Percentiles rank a stretch among this genome's conserved stretches.
phyloP scores from a whole-genome alignment of 768 basidiomycete genomes.

The Tremella yokohamensis region DNA sequence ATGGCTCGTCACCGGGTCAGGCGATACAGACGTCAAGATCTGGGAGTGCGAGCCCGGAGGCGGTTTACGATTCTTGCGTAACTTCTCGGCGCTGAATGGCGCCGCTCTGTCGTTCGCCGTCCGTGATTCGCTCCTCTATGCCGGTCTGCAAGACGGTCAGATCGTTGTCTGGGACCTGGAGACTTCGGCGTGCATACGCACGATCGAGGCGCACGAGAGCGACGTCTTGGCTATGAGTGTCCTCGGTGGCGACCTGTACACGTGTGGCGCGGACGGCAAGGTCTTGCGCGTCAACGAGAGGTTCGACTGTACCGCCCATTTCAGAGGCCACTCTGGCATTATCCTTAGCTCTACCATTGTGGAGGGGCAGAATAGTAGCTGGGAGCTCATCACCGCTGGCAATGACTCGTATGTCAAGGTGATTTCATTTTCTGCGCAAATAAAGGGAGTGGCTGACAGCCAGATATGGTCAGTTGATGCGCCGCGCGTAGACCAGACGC shows the following conservation, averaged over 20 bases:
- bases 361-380: constrained; percentile 43
- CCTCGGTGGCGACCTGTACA: constrained; percentile 59
- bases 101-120: constrained; percentile 78
- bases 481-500: constrained; percentile 16
- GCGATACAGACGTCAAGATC: constrained; percentile 79
- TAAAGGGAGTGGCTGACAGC: neutral
- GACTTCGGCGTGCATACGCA: constrained; percentile 78
- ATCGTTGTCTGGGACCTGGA: constrained; percentile 88
- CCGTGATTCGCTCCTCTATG: constrained; percentile 75
- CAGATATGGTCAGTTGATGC: constrained; percentile 54
- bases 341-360: constrained; percentile 73
- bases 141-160: constrained; percentile 89
- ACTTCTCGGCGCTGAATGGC: constrained; percentile 55
- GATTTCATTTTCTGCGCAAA: constrained; percentile 5
- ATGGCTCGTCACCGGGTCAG: constrained; percentile 77
- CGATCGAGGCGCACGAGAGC: constrained; percentile 80
- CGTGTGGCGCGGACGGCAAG: constrained; percentile 59
- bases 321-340: constrained; percentile 76
- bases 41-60: constrained; percentile 40
- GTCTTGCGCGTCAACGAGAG: constrained; percentile 79
- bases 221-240: constrained; percentile 80
- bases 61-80: constrained; percentile 29
- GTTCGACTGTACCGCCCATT: constrained; percentile 79
- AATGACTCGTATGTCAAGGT: constrained; percentile 85
- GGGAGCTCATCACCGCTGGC: constrained; percentile 68